phyloP scores from a whole-genome alignment of 140 eudicot genomes.

The Flaveria floridana region DNA sequence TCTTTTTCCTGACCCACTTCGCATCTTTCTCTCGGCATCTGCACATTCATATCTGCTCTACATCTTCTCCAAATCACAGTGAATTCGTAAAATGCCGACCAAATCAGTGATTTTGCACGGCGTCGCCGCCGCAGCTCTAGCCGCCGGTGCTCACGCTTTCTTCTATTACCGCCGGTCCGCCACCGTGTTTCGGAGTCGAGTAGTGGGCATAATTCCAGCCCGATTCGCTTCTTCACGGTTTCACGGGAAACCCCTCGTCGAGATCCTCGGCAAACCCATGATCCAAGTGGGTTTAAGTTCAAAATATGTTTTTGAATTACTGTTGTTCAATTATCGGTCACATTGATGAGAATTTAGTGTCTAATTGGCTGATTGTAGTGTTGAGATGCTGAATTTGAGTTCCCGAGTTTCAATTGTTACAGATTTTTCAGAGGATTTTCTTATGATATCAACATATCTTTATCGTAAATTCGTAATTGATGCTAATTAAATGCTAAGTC shows the following conservation, averaged over 20 bases:
- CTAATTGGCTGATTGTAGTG: not conserved
- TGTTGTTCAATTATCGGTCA: not conserved
- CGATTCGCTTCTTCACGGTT: conserved; percentile 71
- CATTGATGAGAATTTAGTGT: conserved; percentile 5
- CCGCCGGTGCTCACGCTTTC: not conserved
- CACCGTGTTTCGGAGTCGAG: conserved; percentile 55
- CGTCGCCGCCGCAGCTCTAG: not conserved
- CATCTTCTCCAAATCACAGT: not conserved
- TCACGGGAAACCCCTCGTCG: conserved; percentile 63
- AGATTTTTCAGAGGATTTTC: too few species aligned
- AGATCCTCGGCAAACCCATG: conserved; percentile 64
- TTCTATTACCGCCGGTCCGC: conserved; percentile 38
- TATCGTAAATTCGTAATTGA: too few species aligned
- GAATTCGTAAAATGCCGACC: not conserved
- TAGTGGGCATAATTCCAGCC: conserved; percentile 72
- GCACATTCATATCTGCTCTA: not conserved
- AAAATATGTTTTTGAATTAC: too few species aligned
- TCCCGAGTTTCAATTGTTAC: not conserved
- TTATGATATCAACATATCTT: too few species aligned
- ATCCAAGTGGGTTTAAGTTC: conserved; percentile 49
- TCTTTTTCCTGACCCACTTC: too few species aligned
- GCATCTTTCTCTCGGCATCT: too few species aligned
- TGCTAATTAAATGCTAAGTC: too few species aligned
- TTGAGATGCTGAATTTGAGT: not conserved
- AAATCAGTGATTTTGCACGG: not conserved